A percentile compares a stretch with the other conserved stretches of the same genome.
These are phyloP conservation scores for Calophaca sinica DNA, from an alignment of 306 rosid genomes.

Conservation along the genomic window DNA sequence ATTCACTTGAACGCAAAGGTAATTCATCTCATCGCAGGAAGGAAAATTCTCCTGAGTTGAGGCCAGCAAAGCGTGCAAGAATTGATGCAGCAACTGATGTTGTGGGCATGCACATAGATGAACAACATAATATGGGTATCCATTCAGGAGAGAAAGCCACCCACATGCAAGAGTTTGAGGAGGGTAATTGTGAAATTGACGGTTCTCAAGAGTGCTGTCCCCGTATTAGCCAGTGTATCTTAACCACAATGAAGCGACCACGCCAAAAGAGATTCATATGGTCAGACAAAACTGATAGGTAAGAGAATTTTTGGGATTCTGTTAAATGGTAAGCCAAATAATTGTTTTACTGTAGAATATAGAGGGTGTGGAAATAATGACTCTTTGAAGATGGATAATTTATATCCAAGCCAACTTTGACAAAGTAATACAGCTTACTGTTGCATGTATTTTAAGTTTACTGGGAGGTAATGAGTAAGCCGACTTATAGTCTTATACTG, in stretches of 20 bases:
- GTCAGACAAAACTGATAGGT: conserved; percentile 96
- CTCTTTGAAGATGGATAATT: conserved; percentile 33
- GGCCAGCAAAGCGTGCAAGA: conserved; percentile 59
- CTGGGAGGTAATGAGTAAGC: conserved; percentile 6
- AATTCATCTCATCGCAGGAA: conserved; percentile 53
- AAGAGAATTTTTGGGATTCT: conserved; percentile 40
- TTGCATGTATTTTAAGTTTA: conserved; percentile 33
- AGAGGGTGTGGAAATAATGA: conserved; percentile 32
- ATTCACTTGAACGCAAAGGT: conserved; percentile 42
- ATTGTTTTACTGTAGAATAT: conserved; percentile 23
- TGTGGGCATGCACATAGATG: conserved; percentile 49
- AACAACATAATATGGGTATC: conserved; percentile 46
- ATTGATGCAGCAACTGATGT: conserved; percentile 55
- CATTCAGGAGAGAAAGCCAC: conserved; percentile 50
- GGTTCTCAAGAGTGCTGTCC: conserved; percentile 56
- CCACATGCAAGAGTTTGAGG: conserved; percentile 52
- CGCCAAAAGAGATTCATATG: conserved; percentile 78
- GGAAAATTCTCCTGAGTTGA: conserved; percentile 51
- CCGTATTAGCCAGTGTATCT: conserved; percentile 50
- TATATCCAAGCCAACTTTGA: conserved; percentile 41
- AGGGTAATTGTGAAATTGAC: conserved; percentile 55
- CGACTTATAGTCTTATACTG: neutral
- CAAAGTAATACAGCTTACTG: conserved; percentile 22
- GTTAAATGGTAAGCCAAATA: neutral
- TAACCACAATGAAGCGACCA: conserved; percentile 65